phyloP scores from a whole-genome alignment of 192 early-diverging fungal species.

The Mortierella antarctica region DNA sequence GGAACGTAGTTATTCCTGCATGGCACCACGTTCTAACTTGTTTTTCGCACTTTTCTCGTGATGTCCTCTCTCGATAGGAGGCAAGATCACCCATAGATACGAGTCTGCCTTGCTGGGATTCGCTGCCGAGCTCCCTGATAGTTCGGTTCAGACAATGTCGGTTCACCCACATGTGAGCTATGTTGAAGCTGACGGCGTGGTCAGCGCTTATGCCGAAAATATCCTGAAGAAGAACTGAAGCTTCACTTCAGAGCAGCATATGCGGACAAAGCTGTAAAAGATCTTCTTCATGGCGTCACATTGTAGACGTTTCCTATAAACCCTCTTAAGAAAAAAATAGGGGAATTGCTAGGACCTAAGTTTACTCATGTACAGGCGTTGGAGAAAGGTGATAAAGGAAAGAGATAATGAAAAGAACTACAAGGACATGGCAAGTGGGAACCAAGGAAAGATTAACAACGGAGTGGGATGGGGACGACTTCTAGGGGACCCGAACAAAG shows the following conservation, averaged over 20 bases:
- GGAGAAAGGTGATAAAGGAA: slow-evolving; percentile 1
- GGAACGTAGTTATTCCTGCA: not conserved
- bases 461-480: not conserved
- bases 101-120: slow-evolving; percentile 65
- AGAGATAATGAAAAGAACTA: not conserved
- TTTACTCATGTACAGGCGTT: not conserved
- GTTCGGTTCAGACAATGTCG: slow-evolving; percentile 53
- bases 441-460: not conserved
- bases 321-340: too few species aligned
- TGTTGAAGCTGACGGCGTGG: slow-evolving; percentile 71
- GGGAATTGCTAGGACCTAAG: too few species aligned
- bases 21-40: not conserved
- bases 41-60: not conserved
- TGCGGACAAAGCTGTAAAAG: too few species aligned
- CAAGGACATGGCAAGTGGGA: not conserved
- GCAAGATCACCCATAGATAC: slow-evolving; percentile 60
- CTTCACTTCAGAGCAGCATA: too few species aligned
- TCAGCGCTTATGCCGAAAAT: slow-evolving; percentile 41
- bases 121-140: slow-evolving; percentile 67
- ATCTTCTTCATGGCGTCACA: too few species aligned
- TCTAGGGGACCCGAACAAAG: not conserved
- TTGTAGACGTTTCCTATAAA: too few species aligned
- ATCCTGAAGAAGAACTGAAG: slow-evolving; percentile 1
- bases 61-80: slow-evolving; percentile 13
- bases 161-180: slow-evolving; percentile 57